Conservation (phyloP, 2,329 filamentous ascomycete species). For the Dothideomycetes sp. region DNA sequence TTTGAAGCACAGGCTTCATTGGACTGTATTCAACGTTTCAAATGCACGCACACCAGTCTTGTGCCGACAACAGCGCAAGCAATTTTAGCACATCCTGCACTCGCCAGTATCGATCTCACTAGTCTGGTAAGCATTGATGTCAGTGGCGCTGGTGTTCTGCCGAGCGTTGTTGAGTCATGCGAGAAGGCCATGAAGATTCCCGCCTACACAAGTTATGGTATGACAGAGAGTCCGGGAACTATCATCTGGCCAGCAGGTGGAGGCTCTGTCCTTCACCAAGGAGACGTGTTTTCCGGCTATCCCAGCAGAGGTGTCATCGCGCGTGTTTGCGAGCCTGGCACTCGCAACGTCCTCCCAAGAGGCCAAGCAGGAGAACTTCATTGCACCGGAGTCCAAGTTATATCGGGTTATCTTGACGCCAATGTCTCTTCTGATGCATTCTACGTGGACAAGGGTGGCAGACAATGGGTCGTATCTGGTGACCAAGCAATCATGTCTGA, state of each 20-base stretch:
- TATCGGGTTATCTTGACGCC: not conserved
- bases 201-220: not conserved
- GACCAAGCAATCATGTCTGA: conserved; percentile 42
- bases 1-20: not conserved
- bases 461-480: conserved; percentile 57
- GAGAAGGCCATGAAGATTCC: not conserved
- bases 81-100: not conserved
- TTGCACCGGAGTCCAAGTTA: not conserved
- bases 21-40: not conserved
- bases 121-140: not conserved
- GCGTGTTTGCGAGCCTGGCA: not conserved
- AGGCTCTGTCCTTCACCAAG: not conserved
- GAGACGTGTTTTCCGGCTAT: not conserved
- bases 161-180: not conserved
- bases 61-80: not conserved
- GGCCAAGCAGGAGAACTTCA: not conserved
- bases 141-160: not conserved
- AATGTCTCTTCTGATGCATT: conserved; percentile 1
- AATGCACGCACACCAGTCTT: not conserved
- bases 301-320: not conserved
- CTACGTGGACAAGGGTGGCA: conserved; percentile 19
- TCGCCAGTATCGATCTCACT: too few relatives aligned
- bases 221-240: not conserved
- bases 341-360: not conserved
- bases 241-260: too few relatives aligned